Base-by-base conservation (phyloP, 495 filamentous ascomycete genomes). In the Viridothelium virens region DNA sequence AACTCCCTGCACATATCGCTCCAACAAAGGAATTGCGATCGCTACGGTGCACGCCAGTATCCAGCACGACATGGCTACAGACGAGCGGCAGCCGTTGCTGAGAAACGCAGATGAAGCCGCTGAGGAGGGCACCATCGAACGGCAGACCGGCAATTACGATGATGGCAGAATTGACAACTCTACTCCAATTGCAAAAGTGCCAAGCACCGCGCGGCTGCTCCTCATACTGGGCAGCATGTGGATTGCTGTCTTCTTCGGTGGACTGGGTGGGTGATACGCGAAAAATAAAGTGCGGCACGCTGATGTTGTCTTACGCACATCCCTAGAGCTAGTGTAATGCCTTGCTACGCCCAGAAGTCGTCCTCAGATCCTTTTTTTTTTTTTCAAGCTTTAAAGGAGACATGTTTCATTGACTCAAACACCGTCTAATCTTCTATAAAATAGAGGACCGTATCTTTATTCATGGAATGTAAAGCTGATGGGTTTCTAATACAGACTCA, bases 241-340 rank as follows among this genome's bases (percentile, higher is more conserved):
- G 84, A 70, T 92, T 2, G 90, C 91, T 36, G 90, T 92, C 3
- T 95, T 96, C 72, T 82, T 96, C 1, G 88, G 89, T 46, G 91
- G 92, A 14, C 75, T 94, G 10, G 84, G 81, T 85, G 77, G 64
- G 25, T 25, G 25, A 25, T 25, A 25, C 25, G 73, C 12, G 18
- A 39, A 36, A 3, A 33, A 37, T 11, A 44, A 10, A 14, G n/a
- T 41, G 61, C 34, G 25, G 25, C 25, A 25, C 25, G 25, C 25
- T 25, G 25, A 25, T 25, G 25, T 25, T 25, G 25, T 25, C 25
- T 25, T 25, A 25, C 25, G 25, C 25, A 25, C 25, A 25, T 25
- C 25, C 25, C 25, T 25, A 25, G 25, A 25, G 25, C 25, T 25
- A 25, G 25, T 25, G 25, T 25, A 25, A 25, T 25, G 25, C 25